phyloP scores from a whole-genome alignment of 805 yeast genomes.

The Ogataea pilisensis region DNA sequence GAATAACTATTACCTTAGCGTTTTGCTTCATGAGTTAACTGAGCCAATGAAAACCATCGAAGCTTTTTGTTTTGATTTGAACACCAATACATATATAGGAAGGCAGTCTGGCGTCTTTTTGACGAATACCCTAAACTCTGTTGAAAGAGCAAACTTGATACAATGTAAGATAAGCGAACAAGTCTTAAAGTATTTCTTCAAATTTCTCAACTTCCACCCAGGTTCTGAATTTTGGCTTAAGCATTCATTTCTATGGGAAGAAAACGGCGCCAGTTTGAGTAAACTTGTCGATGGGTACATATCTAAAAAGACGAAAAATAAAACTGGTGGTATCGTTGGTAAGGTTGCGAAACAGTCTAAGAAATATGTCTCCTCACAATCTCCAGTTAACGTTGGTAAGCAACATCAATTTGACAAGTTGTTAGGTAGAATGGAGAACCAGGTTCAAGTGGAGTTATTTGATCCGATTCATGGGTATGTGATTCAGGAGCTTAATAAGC shows the following conservation, averaged over 20 bases:
- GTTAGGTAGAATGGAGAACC: conserved; percentile 45
- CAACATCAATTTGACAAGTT: conserved; percentile 38
- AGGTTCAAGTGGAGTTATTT: conserved; percentile 38
- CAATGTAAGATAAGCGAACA: conserved; percentile 45
- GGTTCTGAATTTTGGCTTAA: conserved; percentile 31
- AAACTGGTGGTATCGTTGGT: conserved; percentile 42
- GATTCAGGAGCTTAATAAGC: conserved; percentile 36
- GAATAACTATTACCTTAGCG: conserved; percentile 20
- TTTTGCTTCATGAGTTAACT: conserved; percentile 18
- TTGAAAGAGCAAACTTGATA: conserved; percentile 46
- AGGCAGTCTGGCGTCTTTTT: conserved; percentile 50
- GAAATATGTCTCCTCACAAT: conserved; percentile 27
- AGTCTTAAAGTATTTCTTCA: conserved; percentile 43
- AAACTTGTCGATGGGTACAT: conserved; percentile 37
- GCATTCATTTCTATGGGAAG: conserved; percentile 46
- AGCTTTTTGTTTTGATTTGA: conserved; percentile 40
- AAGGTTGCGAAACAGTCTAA: conserved; percentile 37
- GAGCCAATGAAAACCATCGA: conserved; percentile 40
- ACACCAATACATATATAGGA: conserved; percentile 34
- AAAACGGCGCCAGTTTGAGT: conserved; percentile 39
- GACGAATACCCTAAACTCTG: conserved; percentile 46
- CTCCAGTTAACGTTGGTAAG: conserved; percentile 17
- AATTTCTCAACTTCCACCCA: conserved; percentile 35
- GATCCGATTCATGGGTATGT: conserved; percentile 56
- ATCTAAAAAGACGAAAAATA: conserved; percentile 36